Base-by-base conservation (phyloP, 495 filamentous ascomycete species). In the Daldinia caldariorum region DNA sequence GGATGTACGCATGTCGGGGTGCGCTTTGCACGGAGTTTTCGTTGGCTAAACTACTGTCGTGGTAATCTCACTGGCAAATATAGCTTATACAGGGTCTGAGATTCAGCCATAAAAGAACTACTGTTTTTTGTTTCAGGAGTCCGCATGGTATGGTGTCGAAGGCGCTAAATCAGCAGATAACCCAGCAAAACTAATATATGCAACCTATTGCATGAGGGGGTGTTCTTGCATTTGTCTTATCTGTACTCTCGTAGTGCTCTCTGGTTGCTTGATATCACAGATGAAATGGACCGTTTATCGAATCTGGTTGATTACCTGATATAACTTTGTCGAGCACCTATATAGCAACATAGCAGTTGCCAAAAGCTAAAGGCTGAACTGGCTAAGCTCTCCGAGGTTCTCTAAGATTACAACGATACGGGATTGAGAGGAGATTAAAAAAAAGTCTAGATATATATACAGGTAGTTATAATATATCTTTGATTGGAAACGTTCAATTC, bases 151-250 rank as follows among this genome's bases (percentile, higher is more conserved):
- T 38, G 63, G 26, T 41, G 29, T 59, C 32, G 14, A 60, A 58
- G 39, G 16, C 47, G 31, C 60, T 49, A 43, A 43, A 9, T 47
- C 18, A 47, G 6, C 14, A 49, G 65, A 58, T 61, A 51, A 58
- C 34, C 47, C n/a, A 41, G 57, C 43, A 41, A 67, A 53, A 53
- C 50, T 72, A 72, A 68, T 72, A 68, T 49, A 72, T 72, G 68
- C 65, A 68, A 65, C 41, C 45, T 72, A 22, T 53, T 53, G 34
- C 57, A 65, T n/a, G n/a, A n/a, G n/a, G n/a, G 61, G 58, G 14
- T 6, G 18, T 14, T 37, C 53, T 56, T 5, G 10, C 22, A 7
- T 14, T 1, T n/a, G 5, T n/a, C 31, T 53, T 7, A 12, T 47
- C 3, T 22, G 43, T 22, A 47, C 9, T 12, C 3, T 4, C 22